Base-by-base conservation (phyloP, 129 eudicot species). In the Tagetes erecta region DNA sequence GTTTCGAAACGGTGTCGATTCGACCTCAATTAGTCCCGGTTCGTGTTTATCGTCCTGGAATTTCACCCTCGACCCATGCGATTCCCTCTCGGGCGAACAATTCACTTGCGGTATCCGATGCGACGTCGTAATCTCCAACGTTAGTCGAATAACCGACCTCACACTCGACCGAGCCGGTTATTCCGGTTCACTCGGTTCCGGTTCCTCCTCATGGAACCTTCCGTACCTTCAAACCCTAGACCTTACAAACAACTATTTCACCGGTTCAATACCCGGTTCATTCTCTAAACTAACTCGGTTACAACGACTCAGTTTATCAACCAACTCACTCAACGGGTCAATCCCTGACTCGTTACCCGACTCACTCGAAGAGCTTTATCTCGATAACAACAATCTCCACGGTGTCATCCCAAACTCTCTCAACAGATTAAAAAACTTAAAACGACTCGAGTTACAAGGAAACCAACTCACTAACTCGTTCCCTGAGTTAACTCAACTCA, bases 81-180 rank as follows among this genome's bases (percentile, higher is more conserved):
- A 88, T 76, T 70, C 60, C 31, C 86, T 94, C 68, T 86, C 80
- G 77, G 42, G 81, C 30, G 85, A 86, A 3, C 80, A 74, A 6
- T 94, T 94, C 88, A 88, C 96, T 42, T 90, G 96, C 64, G 96
- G 96, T 5, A 39, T 94, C 77, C 86, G 96, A 8, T 93, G 96
- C 85, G 89, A 87, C 83, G 51, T 75, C 47, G 71, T 79, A 4
- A 11, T 60, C 9, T 50, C 78, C 37, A 47, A 64, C 39, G 1
- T 31, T 3, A 82, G 62, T 69, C 88, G 97, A 67, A 84, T 93
- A 59, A 86, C 92, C 66, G 98, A 93, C 37, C 82, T 93, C 83
- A 64, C 85, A 2, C 91, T 93, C 44, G 98, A 93, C 85, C 82
- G 81, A 20, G 91, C 97, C 14, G 86, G 92, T 57, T 93, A 93